A percentile compares a stretch with the other conserved stretches of the same genome.
phyloP scores from a whole-genome alignment of 2,329 filamentous ascomycete species.

The Sarocladiaceae sp. region DNA sequence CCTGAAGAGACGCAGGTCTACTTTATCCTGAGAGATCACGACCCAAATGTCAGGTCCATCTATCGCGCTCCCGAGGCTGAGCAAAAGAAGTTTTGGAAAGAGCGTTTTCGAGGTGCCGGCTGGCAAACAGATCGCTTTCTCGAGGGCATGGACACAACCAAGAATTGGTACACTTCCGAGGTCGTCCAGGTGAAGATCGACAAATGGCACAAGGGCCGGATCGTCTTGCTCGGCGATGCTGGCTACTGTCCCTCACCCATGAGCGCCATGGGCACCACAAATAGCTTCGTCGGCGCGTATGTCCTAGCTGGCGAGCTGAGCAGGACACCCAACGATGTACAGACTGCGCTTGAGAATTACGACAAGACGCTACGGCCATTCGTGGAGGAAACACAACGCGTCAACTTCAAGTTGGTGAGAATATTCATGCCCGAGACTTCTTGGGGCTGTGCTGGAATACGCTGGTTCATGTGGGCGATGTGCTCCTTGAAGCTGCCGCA shows the following conservation, averaged over 20 bases:
- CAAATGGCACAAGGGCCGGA: conserved; percentile 26
- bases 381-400: conserved; percentile 11
- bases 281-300: conserved; percentile 39
- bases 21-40: conserved; percentile 21
- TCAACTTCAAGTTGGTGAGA: conserved; percentile 9
- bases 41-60: conserved; percentile 12
- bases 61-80: conserved; percentile 13
- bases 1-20: conserved; percentile 24
- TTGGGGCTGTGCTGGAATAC: conserved; percentile 9
- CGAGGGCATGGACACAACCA: conserved; percentile 20
- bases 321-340: conserved; percentile 11
- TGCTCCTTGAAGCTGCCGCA: conserved; percentile 11
- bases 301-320: conserved; percentile 42
- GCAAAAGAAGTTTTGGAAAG: conserved; percentile 28
- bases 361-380: conserved; percentile 11
- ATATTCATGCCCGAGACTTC: conserved; percentile 9
- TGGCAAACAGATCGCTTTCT: conserved; percentile 31
- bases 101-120: conserved; percentile 28
- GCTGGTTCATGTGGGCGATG: conserved; percentile 10
- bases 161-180: conserved; percentile 37
- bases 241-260: conserved; percentile 36
- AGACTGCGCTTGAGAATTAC: conserved; percentile 11
- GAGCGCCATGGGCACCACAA: conserved; percentile 39
- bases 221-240: conserved; percentile 43
- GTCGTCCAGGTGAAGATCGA: conserved; percentile 34